Evolutionary conservation across 1,139 yeast species (phyloP).

Genomic region (Suhomyces bribrorum): DNA sequence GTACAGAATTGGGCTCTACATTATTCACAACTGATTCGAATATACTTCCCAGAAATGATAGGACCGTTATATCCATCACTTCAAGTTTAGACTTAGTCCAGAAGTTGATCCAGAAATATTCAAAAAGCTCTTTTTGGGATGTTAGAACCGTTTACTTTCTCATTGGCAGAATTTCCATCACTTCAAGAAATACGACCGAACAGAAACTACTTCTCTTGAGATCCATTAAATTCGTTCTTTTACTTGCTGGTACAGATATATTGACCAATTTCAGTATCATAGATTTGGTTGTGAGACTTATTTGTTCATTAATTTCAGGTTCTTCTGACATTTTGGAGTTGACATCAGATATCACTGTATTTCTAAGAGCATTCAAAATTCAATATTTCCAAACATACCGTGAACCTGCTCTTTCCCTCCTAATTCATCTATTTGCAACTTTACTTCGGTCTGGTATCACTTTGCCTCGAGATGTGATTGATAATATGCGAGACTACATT

Average conservation of each 20-base stretch:
- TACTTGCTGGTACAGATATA: slow-evolving; percentile 24
- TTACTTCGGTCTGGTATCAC: slow-evolving; percentile 10
- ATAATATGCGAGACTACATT: slow-evolving; percentile 14
- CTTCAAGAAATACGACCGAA: slow-evolving; percentile 23
- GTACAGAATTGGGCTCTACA: slow-evolving; percentile 1
- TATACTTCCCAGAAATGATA: slow-evolving; percentile 1
- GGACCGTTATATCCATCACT: slow-evolving; percentile 23
- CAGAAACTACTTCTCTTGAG: slow-evolving; percentile 33
- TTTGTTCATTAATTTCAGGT: slow-evolving; percentile 23
- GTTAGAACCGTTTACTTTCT: slow-evolving; percentile 38
- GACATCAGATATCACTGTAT: slow-evolving; percentile 25
- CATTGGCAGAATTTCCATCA: slow-evolving; percentile 31
- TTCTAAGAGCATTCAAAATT: slow-evolving; percentile 16
- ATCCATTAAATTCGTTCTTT: slow-evolving; percentile 39
- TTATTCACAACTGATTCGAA: not conserved
- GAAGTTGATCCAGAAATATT: slow-evolving; percentile 22
- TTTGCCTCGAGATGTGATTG: slow-evolving; percentile 1
- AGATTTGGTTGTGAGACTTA: slow-evolving; percentile 21
- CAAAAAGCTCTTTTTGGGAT: slow-evolving; percentile 37
- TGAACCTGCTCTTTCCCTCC: slow-evolving; percentile 13
- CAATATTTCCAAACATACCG: slow-evolving; percentile 12
- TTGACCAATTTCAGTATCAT: slow-evolving; percentile 18
- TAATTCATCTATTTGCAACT: slow-evolving; percentile 15
- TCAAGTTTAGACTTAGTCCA: slow-evolving; percentile 29
- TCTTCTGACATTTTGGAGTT: slow-evolving; percentile 16